Percentiles rank a stretch among this genome's conserved stretches.
These are phyloP conservation scores for Ustilago hordei DNA, from an alignment of 1,284 basidiomycete species.

Conservation along the genomic window DNA sequence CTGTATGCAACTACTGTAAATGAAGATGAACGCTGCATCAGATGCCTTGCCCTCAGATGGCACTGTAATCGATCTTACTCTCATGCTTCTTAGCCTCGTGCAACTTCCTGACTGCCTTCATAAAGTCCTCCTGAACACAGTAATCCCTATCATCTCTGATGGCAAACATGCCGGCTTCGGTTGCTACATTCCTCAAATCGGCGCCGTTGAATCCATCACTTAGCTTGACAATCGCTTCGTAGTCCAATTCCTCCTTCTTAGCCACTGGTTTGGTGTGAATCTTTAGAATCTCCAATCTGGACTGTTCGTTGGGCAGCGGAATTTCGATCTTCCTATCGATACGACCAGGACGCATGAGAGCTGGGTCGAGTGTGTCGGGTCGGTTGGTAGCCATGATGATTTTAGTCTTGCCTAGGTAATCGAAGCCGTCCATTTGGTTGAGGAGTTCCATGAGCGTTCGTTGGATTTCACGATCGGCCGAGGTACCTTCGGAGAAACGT, in stretches of 20 bases:
- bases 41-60: conserved; percentile 26
- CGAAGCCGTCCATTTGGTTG: conserved; percentile 99
- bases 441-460: conserved; percentile 98
- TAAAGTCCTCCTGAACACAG: conserved; percentile 84
- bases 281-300: conserved; percentile 92
- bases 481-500: conserved; percentile 97
- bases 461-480: conserved; percentile 98
- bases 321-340: conserved; percentile 99
- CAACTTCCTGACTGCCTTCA: conserved; percentile 97
- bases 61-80: conserved; percentile 65
- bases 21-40: background rate
- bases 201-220: conserved; percentile 69
- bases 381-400: conserved; percentile 82
- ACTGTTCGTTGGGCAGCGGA: conserved; percentile 96
- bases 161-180: conserved; percentile 99
- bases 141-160: conserved; percentile 85
- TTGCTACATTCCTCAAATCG: conserved; percentile 94
- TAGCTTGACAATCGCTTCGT: conserved; percentile 79
- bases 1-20: conserved; percentile 1
- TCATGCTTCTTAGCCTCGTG: conserved; percentile 75
- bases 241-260: conserved; percentile 80
- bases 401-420: conserved; percentile 93
- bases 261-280: conserved; percentile 90
- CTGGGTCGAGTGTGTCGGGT: conserved; percentile 87
- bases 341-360: conserved; percentile 92